These are phyloP conservation scores for Obba rivulosa DNA, from an alignment of 768 basidiomycete genomes.

Conservation along the genomic window DNA sequence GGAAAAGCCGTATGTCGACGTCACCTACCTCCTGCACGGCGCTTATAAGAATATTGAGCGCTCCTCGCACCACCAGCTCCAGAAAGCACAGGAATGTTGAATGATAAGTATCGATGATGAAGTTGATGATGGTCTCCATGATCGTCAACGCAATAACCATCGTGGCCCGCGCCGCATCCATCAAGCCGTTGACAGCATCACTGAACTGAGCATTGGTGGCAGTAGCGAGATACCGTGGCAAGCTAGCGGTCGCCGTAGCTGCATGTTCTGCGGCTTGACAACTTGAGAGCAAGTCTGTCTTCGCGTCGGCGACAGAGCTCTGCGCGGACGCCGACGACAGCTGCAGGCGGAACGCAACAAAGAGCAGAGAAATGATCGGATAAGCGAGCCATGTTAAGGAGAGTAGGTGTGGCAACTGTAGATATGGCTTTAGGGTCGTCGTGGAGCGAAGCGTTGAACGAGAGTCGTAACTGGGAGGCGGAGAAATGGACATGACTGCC, in stretches of 20 bases:
- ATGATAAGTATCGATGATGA: slow-evolving; percentile 87
- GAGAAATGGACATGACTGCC: slow-evolving; percentile 29
- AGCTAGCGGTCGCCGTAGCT: slow-evolving; percentile 73
- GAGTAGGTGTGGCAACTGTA: slow-evolving; percentile 75
- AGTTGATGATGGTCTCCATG: slow-evolving; percentile 87
- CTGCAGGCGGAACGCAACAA: slow-evolving; percentile 80
- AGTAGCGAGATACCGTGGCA: slow-evolving; percentile 85
- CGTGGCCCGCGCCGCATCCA: slow-evolving; percentile 70
- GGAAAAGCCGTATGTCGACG: no score
- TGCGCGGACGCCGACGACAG: slow-evolving; percentile 68
- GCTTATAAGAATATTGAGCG: slow-evolving; percentile 69
- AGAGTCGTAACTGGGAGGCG: slow-evolving; percentile 57
- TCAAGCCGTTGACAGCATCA: slow-evolving; percentile 71
- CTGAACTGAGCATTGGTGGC: slow-evolving; percentile 79
- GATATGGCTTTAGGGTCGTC: slow-evolving; percentile 67
- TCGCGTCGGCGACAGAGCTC: slow-evolving; percentile 62
- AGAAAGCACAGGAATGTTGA: slow-evolving; percentile 93
- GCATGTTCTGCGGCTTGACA: slow-evolving; percentile 84
- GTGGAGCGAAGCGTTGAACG: slow-evolving; percentile 23
- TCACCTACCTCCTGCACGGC: slow-evolving; percentile 76
- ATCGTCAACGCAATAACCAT: slow-evolving; percentile 72
- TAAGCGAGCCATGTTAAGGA: slow-evolving; percentile 90
- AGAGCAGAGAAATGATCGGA: slow-evolving; percentile 82
- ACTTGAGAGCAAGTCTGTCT: slow-evolving; percentile 70
- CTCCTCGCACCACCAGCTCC: slow-evolving; percentile 82